Evolutionary conservation across 495 filamentous ascomycete species (phyloP).

Genomic region (Neurospora sp.): DNA sequence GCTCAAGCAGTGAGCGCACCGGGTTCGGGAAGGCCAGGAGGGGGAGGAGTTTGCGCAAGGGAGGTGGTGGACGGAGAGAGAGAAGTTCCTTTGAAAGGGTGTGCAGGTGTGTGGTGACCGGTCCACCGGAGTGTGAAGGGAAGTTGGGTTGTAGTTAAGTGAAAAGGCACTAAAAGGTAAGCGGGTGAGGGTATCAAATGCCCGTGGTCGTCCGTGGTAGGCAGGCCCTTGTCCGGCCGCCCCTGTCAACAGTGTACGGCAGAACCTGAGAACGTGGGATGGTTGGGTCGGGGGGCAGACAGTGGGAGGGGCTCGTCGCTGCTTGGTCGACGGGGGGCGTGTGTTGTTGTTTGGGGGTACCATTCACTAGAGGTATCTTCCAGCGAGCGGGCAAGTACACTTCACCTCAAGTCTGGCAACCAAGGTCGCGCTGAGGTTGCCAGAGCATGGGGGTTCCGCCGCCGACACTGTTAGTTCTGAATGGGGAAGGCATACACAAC

Average conservation of each 20-base stretch:
- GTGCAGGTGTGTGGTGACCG: slow-evolving; percentile 19
- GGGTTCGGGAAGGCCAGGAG: background rate
- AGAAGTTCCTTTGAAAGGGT: background rate
- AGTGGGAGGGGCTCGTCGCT: slow-evolving; percentile 10
- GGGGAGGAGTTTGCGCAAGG: slow-evolving; percentile 6
- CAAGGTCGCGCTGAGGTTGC: background rate
- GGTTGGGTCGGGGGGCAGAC: slow-evolving; percentile 8
- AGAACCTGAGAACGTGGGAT: slow-evolving; percentile 28
- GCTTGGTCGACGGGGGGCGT: slow-evolving; percentile 13
- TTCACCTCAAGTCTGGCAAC: background rate
- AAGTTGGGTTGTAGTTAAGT: slow-evolving; percentile 6
- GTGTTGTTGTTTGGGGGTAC: slow-evolving; percentile 4
- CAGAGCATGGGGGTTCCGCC: slow-evolving; percentile 12
- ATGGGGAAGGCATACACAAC: background rate
- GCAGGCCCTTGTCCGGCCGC: slow-evolving; percentile 3
- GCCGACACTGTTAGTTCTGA: background rate
- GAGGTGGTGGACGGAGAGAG: background rate
- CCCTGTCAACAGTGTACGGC: slow-evolving; percentile 12
- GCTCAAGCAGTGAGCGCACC: background rate
- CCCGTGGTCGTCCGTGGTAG: slow-evolving; percentile 7
- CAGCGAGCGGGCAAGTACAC: background rate
- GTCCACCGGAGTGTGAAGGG: slow-evolving; percentile 21
- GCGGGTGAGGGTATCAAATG: slow-evolving; percentile 19
- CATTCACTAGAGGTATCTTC: background rate
- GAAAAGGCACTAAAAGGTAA: slow-evolving; percentile 9